A percentile compares a stretch with the other conserved stretches of the same genome.
Conservation (phyloP, 139 green algal species). For the Mesotaenium endlicherianum region DNA sequence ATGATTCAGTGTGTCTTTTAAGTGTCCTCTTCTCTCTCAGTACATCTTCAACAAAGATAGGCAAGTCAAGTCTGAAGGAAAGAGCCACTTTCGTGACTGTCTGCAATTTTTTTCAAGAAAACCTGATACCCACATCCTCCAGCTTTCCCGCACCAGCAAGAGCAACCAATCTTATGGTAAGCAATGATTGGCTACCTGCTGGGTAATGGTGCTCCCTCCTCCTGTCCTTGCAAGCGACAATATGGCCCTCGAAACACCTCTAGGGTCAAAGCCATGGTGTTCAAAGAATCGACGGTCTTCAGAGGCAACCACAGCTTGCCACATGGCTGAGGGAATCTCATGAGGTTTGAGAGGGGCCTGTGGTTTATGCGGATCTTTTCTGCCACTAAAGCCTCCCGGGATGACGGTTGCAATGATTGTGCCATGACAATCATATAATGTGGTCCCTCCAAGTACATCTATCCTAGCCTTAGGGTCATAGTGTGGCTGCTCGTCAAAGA, state of each 20-base stretch:
- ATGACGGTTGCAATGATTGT: conserved; percentile 51
- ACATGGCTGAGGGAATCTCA: conserved; percentile 50
- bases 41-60: neutral
- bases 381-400: conserved; percentile 28
- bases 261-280: conserved; percentile 59
- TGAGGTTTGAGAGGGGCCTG: conserved; percentile 11
- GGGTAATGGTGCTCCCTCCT: conserved; percentile 66
- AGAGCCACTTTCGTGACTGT: neutral
- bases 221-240: conserved; percentile 52
- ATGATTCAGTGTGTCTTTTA: too few species aligned
- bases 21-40: too few species aligned
- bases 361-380: conserved; percentile 23
- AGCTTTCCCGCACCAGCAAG: neutral
- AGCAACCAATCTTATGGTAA: conserved; percentile 4
- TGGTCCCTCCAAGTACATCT: conserved; percentile 19
- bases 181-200: conserved; percentile 53
- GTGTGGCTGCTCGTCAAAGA: conserved; percentile 40
- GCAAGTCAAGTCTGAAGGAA: neutral
- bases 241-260: conserved; percentile 54
- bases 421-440: conserved; percentile 52
- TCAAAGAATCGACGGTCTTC: conserved; percentile 66
- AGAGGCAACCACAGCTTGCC: conserved; percentile 59
- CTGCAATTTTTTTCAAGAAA: neutral
- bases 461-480: neutral
- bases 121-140: neutral